phyloP scores from a whole-genome alignment of 2,329 filamentous ascomycete species.

The Epichloe bromicola region DNA sequence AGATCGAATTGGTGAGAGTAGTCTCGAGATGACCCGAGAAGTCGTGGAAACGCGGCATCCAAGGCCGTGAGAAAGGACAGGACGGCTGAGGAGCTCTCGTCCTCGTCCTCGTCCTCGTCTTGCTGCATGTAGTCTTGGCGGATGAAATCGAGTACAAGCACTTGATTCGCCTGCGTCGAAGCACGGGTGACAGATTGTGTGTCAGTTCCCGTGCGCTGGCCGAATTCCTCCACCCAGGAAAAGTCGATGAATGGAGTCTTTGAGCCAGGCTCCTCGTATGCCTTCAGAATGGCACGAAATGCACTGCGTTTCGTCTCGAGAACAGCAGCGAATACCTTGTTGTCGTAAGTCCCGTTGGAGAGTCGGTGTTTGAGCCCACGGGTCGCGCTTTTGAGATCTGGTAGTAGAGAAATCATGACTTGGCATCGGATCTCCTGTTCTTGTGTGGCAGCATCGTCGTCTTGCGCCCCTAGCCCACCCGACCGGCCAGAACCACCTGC shows the following conservation, averaged over 20 bases:
- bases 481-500: neutral
- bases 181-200: slow-evolving; percentile 1
- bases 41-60: slow-evolving; percentile 17
- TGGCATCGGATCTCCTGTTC: neutral
- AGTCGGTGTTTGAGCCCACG: slow-evolving; percentile 5
- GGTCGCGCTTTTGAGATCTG: slow-evolving; percentile 2
- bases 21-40: slow-evolving; percentile 13
- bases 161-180: slow-evolving; percentile 23
- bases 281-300: neutral
- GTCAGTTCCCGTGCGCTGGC: neutral
- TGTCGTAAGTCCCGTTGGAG: neutral
- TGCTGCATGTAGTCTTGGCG: slow-evolving; percentile 4
- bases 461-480: neutral
- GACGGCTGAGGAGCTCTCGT: slow-evolving; percentile 5
- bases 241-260: slow-evolving; percentile 17
- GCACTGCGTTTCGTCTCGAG: neutral
- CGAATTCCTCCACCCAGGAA: slow-evolving; percentile 5
- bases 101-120: slow-evolving; percentile 6
- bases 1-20: slow-evolving; percentile 11
- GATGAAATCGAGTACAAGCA: slow-evolving; percentile 19
- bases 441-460: neutral
- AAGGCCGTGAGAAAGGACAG: slow-evolving; percentile 19
- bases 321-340: neutral
- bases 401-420: neutral
- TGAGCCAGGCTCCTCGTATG: neutral